Evolutionary conservation across 2,329 filamentous ascomycete species (phyloP).

Genomic region (Coniochaeta prunicola): DNA sequence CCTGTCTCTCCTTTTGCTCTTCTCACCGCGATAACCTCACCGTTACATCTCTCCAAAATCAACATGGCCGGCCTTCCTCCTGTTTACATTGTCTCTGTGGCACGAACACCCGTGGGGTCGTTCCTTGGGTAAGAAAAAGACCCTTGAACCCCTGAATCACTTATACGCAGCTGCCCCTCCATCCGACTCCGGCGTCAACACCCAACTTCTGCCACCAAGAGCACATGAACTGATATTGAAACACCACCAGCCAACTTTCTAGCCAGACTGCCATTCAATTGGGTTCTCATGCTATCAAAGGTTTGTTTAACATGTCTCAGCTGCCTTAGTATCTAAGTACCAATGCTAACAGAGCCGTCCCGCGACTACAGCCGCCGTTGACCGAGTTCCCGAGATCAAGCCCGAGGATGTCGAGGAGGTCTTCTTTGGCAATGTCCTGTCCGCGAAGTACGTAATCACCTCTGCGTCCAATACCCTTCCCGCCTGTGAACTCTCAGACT

Average conservation of each 20-base stretch:
- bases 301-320: conserved; percentile 36
- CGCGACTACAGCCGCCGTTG: conserved; percentile 57
- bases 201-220: not conserved
- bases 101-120: conserved; percentile 84
- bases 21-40: not conserved
- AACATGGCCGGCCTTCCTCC: conserved; percentile 72
- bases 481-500: conserved; percentile 5
- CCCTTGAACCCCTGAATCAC: conserved; percentile 7
- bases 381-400: conserved; percentile 80
- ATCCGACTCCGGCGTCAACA: not conserved
- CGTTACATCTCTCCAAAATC: conserved; percentile 4
- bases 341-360: conserved; percentile 7
- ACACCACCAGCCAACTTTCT: conserved; percentile 65
- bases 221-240: conserved; percentile 9
- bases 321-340: not conserved
- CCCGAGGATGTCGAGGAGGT: conserved; percentile 89
- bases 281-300: conserved; percentile 87
- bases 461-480: not conserved
- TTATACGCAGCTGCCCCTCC: conserved; percentile 3
- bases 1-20: not conserved
- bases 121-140: conserved; percentile 71
- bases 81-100: conserved; percentile 93
- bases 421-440: conserved; percentile 96
- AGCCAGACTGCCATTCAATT: conserved; percentile 81
- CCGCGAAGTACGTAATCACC: conserved; percentile 65